Evolutionary conservation across 495 filamentous ascomycete genomes (phyloP).

Genomic region (Diplogelasinospora grovesii): DNA sequence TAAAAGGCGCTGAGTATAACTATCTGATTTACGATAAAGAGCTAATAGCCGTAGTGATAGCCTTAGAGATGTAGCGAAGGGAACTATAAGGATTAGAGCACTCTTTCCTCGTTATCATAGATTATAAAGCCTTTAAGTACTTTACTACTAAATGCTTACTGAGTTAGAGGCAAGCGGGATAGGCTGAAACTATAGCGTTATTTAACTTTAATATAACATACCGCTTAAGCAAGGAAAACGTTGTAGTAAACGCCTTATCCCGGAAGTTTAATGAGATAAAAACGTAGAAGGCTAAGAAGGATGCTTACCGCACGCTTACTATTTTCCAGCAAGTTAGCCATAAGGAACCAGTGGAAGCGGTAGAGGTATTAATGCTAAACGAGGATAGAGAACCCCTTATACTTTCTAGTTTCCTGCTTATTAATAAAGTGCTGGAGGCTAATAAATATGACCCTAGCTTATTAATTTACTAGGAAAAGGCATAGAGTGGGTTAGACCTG

Average conservation of each 20-base stretch:
- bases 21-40: conserved; percentile 6
- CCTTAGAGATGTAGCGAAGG: not conserved
- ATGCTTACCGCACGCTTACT: not conserved
- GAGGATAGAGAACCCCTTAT: too few species aligned
- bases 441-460: too few species aligned
- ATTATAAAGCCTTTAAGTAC: too few species aligned
- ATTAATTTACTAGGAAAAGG: too few species aligned
- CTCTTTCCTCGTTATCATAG: too few species aligned
- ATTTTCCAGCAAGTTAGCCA: too few species aligned
- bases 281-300: not conserved
- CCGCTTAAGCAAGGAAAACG: not conserved
- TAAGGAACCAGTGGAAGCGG: too few species aligned
- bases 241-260: not conserved
- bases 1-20: not conserved
- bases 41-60: conserved; percentile 1
- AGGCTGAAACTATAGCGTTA: not conserved
- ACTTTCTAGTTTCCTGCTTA: too few species aligned
- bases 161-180: not conserved
- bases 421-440: too few species aligned
- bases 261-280: conserved; percentile 1
- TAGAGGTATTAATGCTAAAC: too few species aligned
- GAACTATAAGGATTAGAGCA: not conserved
- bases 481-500: too few species aligned
- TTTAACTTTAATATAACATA: conserved; percentile 4
- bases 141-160: conserved; percentile 2